Percentiles rank a stretch among this genome's conserved stretches.
Conservation (phyloP, 2,329 filamentous ascomycete species). For the Exserohilum turcica region DNA sequence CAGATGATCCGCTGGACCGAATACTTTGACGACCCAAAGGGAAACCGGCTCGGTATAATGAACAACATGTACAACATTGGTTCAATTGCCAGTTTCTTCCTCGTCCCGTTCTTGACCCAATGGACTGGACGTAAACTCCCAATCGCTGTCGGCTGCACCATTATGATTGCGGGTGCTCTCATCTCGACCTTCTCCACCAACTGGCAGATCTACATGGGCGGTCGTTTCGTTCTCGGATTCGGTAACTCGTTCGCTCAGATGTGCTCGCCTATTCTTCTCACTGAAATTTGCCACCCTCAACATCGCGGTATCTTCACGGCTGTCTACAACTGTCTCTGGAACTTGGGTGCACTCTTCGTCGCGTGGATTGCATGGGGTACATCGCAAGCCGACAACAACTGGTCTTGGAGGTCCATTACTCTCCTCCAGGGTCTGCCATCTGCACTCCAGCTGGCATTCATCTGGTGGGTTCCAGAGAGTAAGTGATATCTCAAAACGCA, state of each 20-base stretch:
- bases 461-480: constrained; percentile 65
- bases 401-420: constrained; percentile 59
- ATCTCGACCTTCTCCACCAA: constrained; percentile 34
- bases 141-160: constrained; percentile 49
- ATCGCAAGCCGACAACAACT: constrained; percentile 49
- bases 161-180: constrained; percentile 53
- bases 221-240: constrained; percentile 68
- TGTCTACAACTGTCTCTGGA: constrained; percentile 72
- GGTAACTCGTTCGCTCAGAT: constrained; percentile 69
- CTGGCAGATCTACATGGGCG: constrained; percentile 59
- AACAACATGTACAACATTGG: constrained; percentile 53
- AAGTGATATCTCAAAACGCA: not conserved
- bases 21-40: constrained; percentile 48
- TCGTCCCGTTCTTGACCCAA: constrained; percentile 48
- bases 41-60: constrained; percentile 52
- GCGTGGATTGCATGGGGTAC: constrained; percentile 60
- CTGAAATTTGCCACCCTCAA: constrained; percentile 70
- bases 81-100: constrained; percentile 45
- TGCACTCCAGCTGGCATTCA: constrained; percentile 64
- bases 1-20: constrained; percentile 47
- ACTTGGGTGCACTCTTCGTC: constrained; percentile 62
- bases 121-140: constrained; percentile 51
- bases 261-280: constrained; percentile 67
- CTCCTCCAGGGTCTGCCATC: constrained; percentile 57
- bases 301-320: constrained; percentile 68